Conservation (phyloP, 768 basidiomycete species). For the Agrocybe pediades region DNA sequence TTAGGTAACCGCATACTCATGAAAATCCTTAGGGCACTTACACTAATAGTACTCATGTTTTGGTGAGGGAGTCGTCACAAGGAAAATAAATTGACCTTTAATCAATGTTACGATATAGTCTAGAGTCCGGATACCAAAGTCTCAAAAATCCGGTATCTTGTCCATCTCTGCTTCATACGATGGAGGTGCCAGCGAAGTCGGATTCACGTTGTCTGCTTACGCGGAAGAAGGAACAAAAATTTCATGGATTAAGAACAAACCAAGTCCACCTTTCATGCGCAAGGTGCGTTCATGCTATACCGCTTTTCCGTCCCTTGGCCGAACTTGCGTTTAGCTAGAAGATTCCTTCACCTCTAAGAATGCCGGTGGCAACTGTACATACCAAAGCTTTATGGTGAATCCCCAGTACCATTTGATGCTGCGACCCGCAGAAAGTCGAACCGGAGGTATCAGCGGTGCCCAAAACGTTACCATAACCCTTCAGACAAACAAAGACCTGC, state of each 20-base stretch:
- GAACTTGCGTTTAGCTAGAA: slow-evolving; percentile 43
- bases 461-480: slow-evolving; percentile 49
- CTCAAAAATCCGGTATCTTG: slow-evolving; percentile 40
- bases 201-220: slow-evolving; percentile 70
- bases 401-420: slow-evolving; percentile 83
- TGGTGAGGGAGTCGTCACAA: slow-evolving; percentile 40
- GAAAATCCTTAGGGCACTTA: slow-evolving; percentile 41
- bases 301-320: not conserved
- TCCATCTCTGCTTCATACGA: slow-evolving; percentile 71
- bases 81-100: not conserved
- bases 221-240: slow-evolving; percentile 37
- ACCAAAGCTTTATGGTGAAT: slow-evolving; percentile 85
- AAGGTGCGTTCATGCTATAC: slow-evolving; percentile 29
- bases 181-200: slow-evolving; percentile 57
- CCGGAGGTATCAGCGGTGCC: slow-evolving; percentile 15
- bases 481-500: slow-evolving; percentile 62
- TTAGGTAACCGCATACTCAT: not conserved
- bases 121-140: slow-evolving; percentile 34
- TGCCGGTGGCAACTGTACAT: slow-evolving; percentile 81
- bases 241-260: slow-evolving; percentile 48
- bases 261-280: slow-evolving; percentile 38
- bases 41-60: slow-evolving; percentile 53
- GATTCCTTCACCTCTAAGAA: slow-evolving; percentile 68
- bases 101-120: slow-evolving; percentile 25
- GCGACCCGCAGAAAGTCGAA: slow-evolving; percentile 30